Conservation (phyloP, 2,329 filamentous ascomycete species). For the Botrytis fabae region DNA sequence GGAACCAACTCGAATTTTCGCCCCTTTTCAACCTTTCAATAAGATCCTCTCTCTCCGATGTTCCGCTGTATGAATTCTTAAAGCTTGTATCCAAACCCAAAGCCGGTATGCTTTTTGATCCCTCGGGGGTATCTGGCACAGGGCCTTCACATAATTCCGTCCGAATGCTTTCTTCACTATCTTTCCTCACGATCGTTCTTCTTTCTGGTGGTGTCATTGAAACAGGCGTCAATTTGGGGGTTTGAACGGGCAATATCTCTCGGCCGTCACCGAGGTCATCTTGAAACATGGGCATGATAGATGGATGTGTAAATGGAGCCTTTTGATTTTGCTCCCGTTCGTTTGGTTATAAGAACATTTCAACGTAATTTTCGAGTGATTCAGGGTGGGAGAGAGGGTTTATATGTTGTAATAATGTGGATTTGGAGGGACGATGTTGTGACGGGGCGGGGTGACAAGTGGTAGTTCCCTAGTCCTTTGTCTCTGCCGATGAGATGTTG, state of each 20-base stretch:
- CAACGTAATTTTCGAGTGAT: background rate
- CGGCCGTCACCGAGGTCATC: conserved; percentile 48
- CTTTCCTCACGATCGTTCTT: conserved; percentile 41
- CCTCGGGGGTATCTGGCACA: conserved; percentile 40
- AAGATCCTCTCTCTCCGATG: conserved; percentile 69
- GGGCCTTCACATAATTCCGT: conserved; percentile 63
- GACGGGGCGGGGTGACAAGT: conserved; percentile 8
- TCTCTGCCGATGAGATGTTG: conserved; percentile 22
- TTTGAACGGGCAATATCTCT: conserved; percentile 28
- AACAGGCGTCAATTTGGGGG: conserved; percentile 30
- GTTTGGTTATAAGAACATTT: conserved; percentile 19
- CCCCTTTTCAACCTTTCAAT: conserved; percentile 82
- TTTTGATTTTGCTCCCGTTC: conserved; percentile 19
- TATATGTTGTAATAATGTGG: conserved; percentile 1
- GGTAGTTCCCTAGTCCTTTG: conserved; percentile 13
- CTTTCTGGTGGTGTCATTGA: conserved; percentile 30
- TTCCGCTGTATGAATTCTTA: conserved; percentile 30
- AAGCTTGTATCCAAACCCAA: conserved; percentile 28
- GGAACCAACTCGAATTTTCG: conserved; percentile 73
- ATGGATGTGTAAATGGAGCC: conserved; percentile 22
- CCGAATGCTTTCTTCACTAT: conserved; percentile 61
- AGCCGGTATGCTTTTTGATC: conserved; percentile 21
- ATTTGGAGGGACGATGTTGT: conserved; percentile 11
- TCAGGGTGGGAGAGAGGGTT: background rate
- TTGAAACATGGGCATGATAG: conserved; percentile 59